These are phyloP conservation scores for Botrytis aclada DNA, from an alignment of 2,329 filamentous ascomycete genomes.

Conservation along the genomic window DNA sequence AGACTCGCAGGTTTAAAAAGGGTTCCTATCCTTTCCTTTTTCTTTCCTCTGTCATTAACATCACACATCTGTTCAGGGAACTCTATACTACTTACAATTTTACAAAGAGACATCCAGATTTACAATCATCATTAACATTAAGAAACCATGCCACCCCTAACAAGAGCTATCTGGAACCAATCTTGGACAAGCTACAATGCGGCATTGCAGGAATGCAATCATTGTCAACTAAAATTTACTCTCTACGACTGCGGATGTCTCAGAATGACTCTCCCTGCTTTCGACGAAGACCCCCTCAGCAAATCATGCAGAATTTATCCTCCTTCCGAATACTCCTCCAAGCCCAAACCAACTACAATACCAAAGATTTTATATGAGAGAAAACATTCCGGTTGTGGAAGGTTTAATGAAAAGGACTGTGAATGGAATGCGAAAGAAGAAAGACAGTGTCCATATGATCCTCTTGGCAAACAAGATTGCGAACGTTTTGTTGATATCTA, in stretches of 20 bases:
- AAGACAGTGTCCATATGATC: neutral
- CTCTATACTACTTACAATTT: rapidly evolving
- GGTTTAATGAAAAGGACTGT: too few species aligned
- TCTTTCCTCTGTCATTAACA: neutral
- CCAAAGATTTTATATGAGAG: neutral
- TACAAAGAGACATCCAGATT: neutral
- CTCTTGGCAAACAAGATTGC: neutral
- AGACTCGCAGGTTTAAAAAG: neutral
- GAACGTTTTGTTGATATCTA: neutral
- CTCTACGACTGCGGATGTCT: neutral
- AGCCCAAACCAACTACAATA: neutral
- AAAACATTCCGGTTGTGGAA: neutral
- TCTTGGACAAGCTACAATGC: neutral
- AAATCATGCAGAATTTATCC: neutral
- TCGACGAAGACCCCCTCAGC: neutral
- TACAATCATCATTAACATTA: neutral
- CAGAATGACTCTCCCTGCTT: neutral
- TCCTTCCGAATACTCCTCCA: neutral
- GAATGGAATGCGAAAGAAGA: neutral
- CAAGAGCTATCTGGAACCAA: neutral
- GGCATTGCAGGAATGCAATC: neutral
- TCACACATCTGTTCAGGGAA: neutral
- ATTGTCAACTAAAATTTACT: neutral
- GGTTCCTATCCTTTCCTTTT: neutral
- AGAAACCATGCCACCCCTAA: neutral